phyloP scores from a whole-genome alignment of 352 stramenopile genomes.

The Blastocystis sp. region DNA sequence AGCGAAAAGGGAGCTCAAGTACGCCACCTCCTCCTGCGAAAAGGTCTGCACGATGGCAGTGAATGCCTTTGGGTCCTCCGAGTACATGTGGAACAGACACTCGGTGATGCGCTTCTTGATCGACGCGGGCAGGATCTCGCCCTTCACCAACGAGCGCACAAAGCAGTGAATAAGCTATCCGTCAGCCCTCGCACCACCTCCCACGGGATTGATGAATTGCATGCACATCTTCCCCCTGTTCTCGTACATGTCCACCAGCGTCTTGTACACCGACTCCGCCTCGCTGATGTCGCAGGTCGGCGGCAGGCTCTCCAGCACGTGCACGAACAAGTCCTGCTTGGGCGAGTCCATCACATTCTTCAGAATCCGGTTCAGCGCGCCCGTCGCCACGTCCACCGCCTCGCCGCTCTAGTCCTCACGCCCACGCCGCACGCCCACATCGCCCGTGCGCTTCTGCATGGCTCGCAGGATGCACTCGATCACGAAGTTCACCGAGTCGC shows the following conservation, averaged over 20 bases:
- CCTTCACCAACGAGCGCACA: slow-evolving; percentile 49
- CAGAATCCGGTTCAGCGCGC: slow-evolving; percentile 62
- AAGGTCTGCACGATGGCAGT: slow-evolving; percentile 25
- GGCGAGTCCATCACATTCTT: slow-evolving; percentile 55
- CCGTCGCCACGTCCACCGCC: slow-evolving; percentile 37
- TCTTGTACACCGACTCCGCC: slow-evolving; percentile 51
- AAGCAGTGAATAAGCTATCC: slow-evolving; percentile 2
- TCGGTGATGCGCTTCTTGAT: slow-evolving; percentile 23
- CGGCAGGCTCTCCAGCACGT: slow-evolving; percentile 59
- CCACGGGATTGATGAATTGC: slow-evolving; percentile 25
- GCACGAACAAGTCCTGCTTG: slow-evolving; percentile 47
- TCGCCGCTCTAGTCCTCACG: slow-evolving; percentile 14
- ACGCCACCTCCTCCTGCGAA: slow-evolving; percentile 9
- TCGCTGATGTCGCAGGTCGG: slow-evolving; percentile 23
- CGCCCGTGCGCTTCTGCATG: slow-evolving; percentile 33
- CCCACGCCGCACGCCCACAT: neutral
- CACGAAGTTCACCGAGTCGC: neutral
- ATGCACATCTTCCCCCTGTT: slow-evolving; percentile 46
- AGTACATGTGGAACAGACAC: slow-evolving; percentile 14
- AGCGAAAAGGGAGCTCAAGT: neutral
- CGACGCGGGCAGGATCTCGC: neutral
- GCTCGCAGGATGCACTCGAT: slow-evolving; percentile 24
- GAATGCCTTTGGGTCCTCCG: slow-evolving; percentile 34
- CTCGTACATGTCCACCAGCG: slow-evolving; percentile 52
- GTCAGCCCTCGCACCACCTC: neutral